A percentile compares a stretch with the other conserved stretches of the same genome.
Conservation (phyloP, 2,329 filamentous ascomycete species). For the Colletotrichum plurivorum region DNA sequence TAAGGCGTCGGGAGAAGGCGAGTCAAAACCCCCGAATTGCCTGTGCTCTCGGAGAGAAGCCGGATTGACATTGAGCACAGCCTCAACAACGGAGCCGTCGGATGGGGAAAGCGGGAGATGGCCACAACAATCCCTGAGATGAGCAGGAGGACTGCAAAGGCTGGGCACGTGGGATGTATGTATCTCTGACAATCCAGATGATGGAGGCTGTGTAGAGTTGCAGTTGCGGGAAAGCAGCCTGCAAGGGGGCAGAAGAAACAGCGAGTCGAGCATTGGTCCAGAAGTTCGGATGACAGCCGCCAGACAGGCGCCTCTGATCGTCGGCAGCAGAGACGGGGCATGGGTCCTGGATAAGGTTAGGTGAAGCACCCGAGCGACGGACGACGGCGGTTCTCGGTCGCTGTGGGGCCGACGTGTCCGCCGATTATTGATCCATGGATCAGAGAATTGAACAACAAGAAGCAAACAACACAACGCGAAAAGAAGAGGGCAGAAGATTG, state of each 20-base stretch:
- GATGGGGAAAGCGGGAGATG: constrained; percentile 20
- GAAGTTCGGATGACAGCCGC: constrained; percentile 27
- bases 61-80: constrained; percentile 30
- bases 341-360: constrained; percentile 18
- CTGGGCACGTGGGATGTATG: constrained; percentile 23
- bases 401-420: constrained; percentile 20
- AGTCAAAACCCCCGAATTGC: constrained; percentile 5
- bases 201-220: background rate
- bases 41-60: constrained; percentile 28
- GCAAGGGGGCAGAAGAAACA: background rate
- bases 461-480: background rate
- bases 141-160: constrained; percentile 5
- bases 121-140: background rate
- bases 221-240: background rate
- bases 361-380: constrained; percentile 7
- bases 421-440: background rate
- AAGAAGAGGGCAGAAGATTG: background rate
- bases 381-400: constrained; percentile 13
- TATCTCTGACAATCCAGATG: background rate
- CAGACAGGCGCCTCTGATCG: background rate
- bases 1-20: constrained; percentile 12
- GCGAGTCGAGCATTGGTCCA: background rate
- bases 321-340: background rate
- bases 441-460: background rate
- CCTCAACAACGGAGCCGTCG: constrained; percentile 9